These are phyloP conservation scores for Penicillium coprophilum DNA, from an alignment of 495 filamentous ascomycete species.

Conservation along the genomic window DNA sequence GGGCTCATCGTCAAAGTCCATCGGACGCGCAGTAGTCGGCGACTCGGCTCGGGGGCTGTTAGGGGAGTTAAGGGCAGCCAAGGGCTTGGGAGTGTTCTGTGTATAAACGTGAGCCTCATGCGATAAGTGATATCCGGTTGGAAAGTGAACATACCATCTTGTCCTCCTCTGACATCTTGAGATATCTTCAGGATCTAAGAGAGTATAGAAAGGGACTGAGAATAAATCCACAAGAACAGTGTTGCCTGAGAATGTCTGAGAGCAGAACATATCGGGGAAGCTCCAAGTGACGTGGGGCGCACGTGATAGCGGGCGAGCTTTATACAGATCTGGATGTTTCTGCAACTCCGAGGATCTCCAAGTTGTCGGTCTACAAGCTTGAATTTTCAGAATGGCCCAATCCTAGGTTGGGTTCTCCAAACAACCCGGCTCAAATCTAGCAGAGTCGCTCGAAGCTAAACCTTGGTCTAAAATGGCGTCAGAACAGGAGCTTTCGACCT, in stretches of 20 bases:
- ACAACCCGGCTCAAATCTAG: not conserved
- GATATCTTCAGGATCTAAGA: not conserved
- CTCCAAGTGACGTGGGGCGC: constrained; percentile 43
- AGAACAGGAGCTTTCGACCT: constrained; percentile 56
- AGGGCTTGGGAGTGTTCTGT: constrained; percentile 35
- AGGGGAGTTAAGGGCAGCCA: constrained; percentile 23
- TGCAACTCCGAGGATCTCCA: constrained; percentile 7
- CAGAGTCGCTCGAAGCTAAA: not conserved
- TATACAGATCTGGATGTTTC: constrained; percentile 20
- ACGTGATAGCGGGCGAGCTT: constrained; percentile 34
- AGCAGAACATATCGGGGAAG: constrained; percentile 30
- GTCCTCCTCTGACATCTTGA: constrained; percentile 43
- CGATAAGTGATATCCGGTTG: not conserved
- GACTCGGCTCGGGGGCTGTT: constrained; percentile 63
- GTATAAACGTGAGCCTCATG: constrained; percentile 27
- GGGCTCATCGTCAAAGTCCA: constrained; percentile 86
- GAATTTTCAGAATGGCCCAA: constrained; percentile 8
- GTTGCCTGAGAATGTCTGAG: constrained; percentile 29
- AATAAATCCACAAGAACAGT: constrained; percentile 13
- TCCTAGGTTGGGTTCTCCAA: not conserved
- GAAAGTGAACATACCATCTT: constrained; percentile 34
- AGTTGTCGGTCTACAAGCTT: constrained; percentile 1
- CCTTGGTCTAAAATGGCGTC: constrained; percentile 35
- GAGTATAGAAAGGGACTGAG: not conserved
- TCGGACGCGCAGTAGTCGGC: constrained; percentile 75